Evolutionary conservation across 2,329 filamentous ascomycete species (phyloP), one percentile per base, ranked within the genome.

Genomic region (Colletotrichum horii): DNA sequence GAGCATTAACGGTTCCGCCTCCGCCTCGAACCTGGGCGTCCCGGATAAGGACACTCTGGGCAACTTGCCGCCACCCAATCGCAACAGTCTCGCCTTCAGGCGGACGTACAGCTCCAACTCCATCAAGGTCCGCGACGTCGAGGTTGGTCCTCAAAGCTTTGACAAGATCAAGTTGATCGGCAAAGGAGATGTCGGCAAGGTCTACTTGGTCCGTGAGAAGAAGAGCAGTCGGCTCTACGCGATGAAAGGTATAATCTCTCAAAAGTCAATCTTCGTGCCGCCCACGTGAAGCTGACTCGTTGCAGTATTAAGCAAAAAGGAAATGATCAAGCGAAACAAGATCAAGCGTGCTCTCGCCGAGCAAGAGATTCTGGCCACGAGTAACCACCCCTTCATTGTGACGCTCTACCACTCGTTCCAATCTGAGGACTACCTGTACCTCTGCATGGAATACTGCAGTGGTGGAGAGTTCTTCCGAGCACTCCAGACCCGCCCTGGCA

Each of bases 321-420:
- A 99, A 86, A 99, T 99, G 97, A 99, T 99, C 86, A 99, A 99
- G 89, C 94, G 97, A 74, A 99, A 99, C 89, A 99, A 99, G 91
- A 99, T 99, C 88, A 99, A 99, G 91, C 93, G 97, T 83, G 97
- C 97, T 16, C 89, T 99, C 79, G 97, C 97, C 48, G 97, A 99
- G 86, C 97, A 98, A 84, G 97, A 99, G 85, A 99, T 99, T 78
- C 89, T 99, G 70, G 97, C 97, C 11, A 99, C 97, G 56, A 98
- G 96, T 89, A 99, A 99, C 81, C 97, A 99, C 82, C 97, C 97
- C 0, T 99, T 99, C 85, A 99, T 99, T 83, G 97, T 99, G 77
- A 99, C 97, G 1, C 89, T 99, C 4, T 99, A 98, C 84, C 97
- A 99, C 86, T 98, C 96, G 0, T 99, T 99, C 89, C 97, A 99